A percentile compares a stretch with the other conserved stretches of the same genome.
Conservation (phyloP, 2,329 filamentous ascomycete genomes). For the Talaromyces pinophilus region DNA sequence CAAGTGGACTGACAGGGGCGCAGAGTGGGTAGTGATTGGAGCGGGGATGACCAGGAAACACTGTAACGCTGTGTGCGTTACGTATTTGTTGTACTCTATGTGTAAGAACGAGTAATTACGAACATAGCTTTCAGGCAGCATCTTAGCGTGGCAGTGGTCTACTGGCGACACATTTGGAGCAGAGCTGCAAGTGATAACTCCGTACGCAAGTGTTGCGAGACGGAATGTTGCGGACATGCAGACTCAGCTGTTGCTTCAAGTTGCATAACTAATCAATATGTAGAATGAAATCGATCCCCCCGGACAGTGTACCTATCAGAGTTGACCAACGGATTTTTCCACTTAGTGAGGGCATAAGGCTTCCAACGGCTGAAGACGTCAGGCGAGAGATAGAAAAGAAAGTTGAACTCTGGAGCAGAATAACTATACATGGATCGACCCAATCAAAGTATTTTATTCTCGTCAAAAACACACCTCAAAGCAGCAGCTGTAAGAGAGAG, state of each 20-base stretch:
- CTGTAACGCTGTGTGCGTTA: not conserved
- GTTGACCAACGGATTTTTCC: not conserved
- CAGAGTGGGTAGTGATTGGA: constrained; percentile 3
- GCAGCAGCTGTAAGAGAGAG: not conserved
- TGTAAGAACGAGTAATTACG: not conserved
- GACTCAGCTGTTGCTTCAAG: constrained; percentile 8
- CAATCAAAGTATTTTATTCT: not conserved
- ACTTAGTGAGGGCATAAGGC: not conserved
- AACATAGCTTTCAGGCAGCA: not conserved
- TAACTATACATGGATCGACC: not conserved
- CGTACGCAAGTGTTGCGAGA: not conserved
- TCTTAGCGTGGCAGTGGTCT: constrained; percentile 8
- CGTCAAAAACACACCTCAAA: not conserved
- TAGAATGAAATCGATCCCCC: not conserved
- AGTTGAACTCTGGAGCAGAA: not conserved
- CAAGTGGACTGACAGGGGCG: constrained; percentile 2
- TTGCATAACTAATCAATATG: not conserved
- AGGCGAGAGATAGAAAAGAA: not conserved
- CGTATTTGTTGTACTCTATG: not conserved
- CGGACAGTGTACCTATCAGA: not conserved
- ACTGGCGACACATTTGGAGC: constrained; percentile 5
- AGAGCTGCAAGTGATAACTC: constrained; percentile 5
- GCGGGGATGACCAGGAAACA: not conserved
- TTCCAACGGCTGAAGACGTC: not conserved
- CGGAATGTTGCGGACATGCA: constrained; percentile 11